A percentile compares a stretch with the other conserved stretches of the same genome.
These are phyloP conservation scores for Carex arenaria DNA, from an alignment of 202 grass and related monocot genomes.

Conservation along the genomic window DNA sequence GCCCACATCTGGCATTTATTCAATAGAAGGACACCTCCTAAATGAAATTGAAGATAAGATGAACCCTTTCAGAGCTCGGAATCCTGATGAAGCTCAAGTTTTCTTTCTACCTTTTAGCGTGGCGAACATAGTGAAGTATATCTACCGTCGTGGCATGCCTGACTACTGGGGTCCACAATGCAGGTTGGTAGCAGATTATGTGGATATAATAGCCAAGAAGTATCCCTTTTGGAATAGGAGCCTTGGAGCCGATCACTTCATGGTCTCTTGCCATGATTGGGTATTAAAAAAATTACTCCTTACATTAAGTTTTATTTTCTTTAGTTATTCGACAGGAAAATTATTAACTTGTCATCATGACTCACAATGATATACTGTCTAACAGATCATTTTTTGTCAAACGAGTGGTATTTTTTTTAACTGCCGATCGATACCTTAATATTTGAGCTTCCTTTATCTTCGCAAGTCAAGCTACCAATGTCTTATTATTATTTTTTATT, in stretches of 20 bases:
- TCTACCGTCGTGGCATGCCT: constrained; percentile 27
- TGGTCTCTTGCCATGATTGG: constrained; percentile 45
- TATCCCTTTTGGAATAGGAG: constrained; percentile 38
- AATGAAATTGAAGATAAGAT: constrained; percentile 20
- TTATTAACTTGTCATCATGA: background rate
- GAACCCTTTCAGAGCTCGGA: constrained; percentile 16
- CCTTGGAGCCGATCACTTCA: constrained; percentile 37
- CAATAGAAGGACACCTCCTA: constrained; percentile 32
- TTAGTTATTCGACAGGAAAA: background rate
- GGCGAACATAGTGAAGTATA: constrained; percentile 22
- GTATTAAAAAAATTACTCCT: background rate
- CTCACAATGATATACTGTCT: background rate
- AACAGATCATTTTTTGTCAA: background rate
- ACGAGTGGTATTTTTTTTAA: background rate
- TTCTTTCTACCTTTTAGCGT: constrained; percentile 42
- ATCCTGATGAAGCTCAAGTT: constrained; percentile 31
- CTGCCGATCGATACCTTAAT: too few relatives aligned
- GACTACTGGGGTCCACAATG: constrained; percentile 26
- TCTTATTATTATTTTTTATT: too few relatives aligned
- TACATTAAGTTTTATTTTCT: background rate
- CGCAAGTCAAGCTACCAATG: too few relatives aligned
- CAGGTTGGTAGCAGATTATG: constrained; percentile 27
- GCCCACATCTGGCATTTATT: background rate
- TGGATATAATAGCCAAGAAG: constrained; percentile 26
- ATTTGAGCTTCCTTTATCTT: too few relatives aligned